Conservation (phyloP, 192 early-diverging fungal genomes). For the Rhizophagus prolifer region DNA sequence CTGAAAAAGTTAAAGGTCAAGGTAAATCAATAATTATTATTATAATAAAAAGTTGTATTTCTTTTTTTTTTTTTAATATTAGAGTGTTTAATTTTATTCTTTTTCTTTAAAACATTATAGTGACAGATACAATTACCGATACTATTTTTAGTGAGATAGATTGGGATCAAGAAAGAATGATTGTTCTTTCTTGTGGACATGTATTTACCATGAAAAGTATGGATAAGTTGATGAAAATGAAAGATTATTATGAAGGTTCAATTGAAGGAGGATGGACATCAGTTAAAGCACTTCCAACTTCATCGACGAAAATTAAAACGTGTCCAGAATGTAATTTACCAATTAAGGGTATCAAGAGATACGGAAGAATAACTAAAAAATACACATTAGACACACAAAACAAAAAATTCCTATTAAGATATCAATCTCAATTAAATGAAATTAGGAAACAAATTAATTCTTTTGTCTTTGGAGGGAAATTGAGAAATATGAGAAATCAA, state of each 20-base stretch:
- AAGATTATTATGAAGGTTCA: conserved; percentile 37
- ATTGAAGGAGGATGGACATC: background rate
- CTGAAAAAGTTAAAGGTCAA: conserved; percentile 25
- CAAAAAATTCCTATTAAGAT: conserved; percentile 21
- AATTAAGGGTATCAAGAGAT: background rate
- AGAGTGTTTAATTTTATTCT: no score
- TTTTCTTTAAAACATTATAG: no score
- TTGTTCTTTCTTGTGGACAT: conserved; percentile 53
- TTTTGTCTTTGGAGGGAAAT: background rate
- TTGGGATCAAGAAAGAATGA: conserved; percentile 44
- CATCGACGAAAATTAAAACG: background rate
- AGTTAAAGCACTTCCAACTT: background rate
- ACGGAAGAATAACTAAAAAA: conserved; percentile 22
- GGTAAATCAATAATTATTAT: background rate
- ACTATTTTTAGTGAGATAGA: conserved; percentile 29
- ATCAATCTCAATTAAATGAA: background rate
- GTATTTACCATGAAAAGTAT: conserved; percentile 49
- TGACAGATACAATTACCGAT: no score
- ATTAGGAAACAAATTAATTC: background rate
- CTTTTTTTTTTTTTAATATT: no score
- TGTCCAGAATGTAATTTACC: conserved; percentile 10
- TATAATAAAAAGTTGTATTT: background rate
- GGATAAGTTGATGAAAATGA: conserved; percentile 49
- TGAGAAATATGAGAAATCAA: background rate
- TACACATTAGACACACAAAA: conserved; percentile 8